These are phyloP conservation scores for Naegleria lovaniensis DNA, from an alignment of 208 protist genomes.

Conservation along the genomic window DNA sequence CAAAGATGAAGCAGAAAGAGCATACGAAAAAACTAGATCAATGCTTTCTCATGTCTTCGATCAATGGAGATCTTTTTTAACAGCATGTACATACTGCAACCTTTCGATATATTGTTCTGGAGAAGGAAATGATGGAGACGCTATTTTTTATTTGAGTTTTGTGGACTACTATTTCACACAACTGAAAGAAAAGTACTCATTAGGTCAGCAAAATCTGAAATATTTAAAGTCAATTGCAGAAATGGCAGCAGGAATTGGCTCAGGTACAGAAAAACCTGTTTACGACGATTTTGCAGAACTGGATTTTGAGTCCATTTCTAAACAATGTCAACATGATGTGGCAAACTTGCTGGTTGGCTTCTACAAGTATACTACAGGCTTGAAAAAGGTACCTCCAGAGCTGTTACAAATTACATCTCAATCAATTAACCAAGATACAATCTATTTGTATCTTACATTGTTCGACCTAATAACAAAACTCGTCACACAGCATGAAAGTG, in stretches of 20 bases:
- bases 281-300: neutral
- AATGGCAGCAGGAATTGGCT: neutral
- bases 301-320: neutral
- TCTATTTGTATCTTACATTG: neutral
- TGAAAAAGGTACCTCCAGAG: neutral
- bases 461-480: neutral
- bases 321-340: constrained; percentile 1
- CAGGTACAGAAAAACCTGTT: neutral
- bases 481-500: neutral
- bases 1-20: neutral
- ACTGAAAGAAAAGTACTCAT: neutral
- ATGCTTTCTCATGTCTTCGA: neutral
- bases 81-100: neutral
- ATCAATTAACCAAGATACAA: neutral
- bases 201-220: neutral
- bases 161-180: neutral
- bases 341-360: neutral
- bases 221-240: neutral
- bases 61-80: constrained; percentile 6
- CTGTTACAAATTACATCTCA: neutral
- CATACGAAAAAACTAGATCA: neutral
- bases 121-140: neutral
- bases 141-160: constrained; percentile 10
- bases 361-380: neutral
- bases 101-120: neutral